phyloP scores from a whole-genome alignment of 495 filamentous ascomycete genomes.

The Amniculicola lignicola region DNA sequence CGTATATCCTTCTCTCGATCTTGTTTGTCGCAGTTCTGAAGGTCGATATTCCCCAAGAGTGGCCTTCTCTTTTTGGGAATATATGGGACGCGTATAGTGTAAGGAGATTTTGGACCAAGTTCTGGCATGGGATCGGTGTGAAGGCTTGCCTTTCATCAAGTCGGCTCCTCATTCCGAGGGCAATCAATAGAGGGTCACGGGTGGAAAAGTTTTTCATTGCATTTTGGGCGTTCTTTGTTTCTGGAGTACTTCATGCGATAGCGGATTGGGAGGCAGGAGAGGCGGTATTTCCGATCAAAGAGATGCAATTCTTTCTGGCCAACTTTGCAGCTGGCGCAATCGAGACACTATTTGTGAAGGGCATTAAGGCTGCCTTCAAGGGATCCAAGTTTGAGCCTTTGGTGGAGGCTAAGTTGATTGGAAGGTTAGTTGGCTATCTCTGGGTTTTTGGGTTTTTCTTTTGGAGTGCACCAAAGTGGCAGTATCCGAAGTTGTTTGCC shows the following conservation, averaged over 20 bases:
- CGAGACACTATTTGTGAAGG: background rate
- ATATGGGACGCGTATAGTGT: background rate
- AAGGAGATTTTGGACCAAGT: slow-evolving; percentile 3
- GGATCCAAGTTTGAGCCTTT: background rate
- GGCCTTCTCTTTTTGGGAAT: slow-evolving; percentile 7
- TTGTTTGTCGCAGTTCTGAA: slow-evolving; percentile 3
- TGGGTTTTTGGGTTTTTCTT: slow-evolving; percentile 16
- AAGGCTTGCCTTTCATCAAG: background rate
- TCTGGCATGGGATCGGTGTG: slow-evolving; percentile 3
- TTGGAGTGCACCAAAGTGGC: slow-evolving; percentile 5
- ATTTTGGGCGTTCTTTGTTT: slow-evolving; percentile 9
- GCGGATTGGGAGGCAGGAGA: slow-evolving; percentile 5
- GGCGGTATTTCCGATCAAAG: background rate
- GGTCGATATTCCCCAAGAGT: slow-evolving; percentile 8
- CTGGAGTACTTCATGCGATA: slow-evolving; percentile 1
- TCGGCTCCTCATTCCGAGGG: background rate
- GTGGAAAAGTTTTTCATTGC: background rate
- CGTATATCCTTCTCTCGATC: slow-evolving; percentile 5
- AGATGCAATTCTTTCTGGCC: slow-evolving; percentile 5
- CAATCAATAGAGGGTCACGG: background rate
- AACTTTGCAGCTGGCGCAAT: slow-evolving; percentile 5
- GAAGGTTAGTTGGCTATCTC: background rate
- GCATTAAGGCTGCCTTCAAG: too few relatives aligned
- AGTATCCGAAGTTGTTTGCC: slow-evolving; percentile 5
- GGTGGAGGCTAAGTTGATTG: background rate